Evolutionary conservation across 805 yeast genomes (phyloP), one percentile per base, ranked within the genome.

Genomic region (Ogataea chonburiensis): DNA sequence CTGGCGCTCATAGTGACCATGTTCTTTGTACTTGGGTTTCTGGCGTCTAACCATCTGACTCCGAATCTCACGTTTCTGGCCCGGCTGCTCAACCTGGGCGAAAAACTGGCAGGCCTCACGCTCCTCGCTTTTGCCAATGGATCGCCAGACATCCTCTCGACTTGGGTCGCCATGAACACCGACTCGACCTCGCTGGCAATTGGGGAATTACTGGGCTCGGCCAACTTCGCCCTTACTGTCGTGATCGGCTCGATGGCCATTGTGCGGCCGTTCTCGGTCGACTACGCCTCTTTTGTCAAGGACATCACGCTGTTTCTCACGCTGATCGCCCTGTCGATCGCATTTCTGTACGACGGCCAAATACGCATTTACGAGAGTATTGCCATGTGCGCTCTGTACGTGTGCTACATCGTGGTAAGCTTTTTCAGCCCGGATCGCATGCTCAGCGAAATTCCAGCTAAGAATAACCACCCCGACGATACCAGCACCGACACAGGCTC

Each of bases 91-190:
- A 71, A 76, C 7, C 60, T 91, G 33, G 76, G 89, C 12, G 93
- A 86, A 42, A 77, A 84, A 40, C 62, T 89, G 13, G 79, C 93
- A 9, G 98, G 98, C 0, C 71, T 91, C 46, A 89, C 97, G 0
- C 63, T 91, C 15, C 64, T 93, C 34, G 95, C 98, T 0, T 70
- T 91, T 42, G 98, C 97, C 0, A 91, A 91, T 60, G 95, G 96
- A 3, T 72, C 94, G 0, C 96, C 97, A 0, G 98, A 91, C 58
- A 77, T 91, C 3, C 73, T 88, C 23, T 75, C 91, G 30, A 87
- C 96, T 0, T 86, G 79, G 55, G 79, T 81, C 31, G 95, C 97
- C 3, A 74, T 93, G 77, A 69, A 71, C 9, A 63, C 77, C 1
- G 80, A 76, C n/a, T 75, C 86, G 1, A 77, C 82, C 0, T 38